A percentile compares a stretch with the other conserved stretches of the same genome.
Evolutionary conservation across 768 basidiomycete species (phyloP).

Genomic region (Leucocoprinus sp.): DNA sequence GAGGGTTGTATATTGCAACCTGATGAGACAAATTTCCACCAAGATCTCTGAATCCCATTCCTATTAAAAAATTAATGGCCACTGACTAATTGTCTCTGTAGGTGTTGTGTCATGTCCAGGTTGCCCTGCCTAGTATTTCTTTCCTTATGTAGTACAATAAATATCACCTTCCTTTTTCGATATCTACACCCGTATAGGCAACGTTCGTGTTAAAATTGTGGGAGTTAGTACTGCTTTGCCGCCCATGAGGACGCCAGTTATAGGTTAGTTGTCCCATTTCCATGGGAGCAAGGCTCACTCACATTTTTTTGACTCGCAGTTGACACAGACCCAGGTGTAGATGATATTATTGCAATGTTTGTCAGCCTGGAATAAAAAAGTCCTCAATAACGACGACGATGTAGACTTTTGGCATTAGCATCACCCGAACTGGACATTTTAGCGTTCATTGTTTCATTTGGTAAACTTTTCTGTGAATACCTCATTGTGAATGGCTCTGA

Average conservation of each 20-base stretch:
- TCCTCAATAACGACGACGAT: background rate
- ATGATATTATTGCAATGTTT: constrained; percentile 74
- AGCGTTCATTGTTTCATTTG: constrained; percentile 70
- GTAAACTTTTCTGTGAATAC: constrained; percentile 29
- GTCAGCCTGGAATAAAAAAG: no score
- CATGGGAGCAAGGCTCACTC: background rate
- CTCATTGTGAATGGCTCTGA: background rate
- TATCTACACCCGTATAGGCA: no score
- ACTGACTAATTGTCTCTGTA: background rate
- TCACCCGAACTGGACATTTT: constrained; percentile 80
- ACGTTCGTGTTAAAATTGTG: no score
- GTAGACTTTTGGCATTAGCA: constrained; percentile 66
- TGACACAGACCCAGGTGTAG: constrained; percentile 83
- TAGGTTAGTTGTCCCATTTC: constrained; percentile 40
- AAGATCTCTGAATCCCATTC: constrained; percentile 61
- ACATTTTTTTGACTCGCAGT: constrained; percentile 30
- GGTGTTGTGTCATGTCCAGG: background rate
- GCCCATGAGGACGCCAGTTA: constrained; percentile 52
- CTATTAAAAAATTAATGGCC: background rate
- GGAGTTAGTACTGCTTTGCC: no score
- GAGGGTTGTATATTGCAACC: constrained; percentile 41
- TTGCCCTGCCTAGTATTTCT: background rate
- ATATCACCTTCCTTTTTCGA: constrained; percentile 1
- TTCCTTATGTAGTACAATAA: background rate
- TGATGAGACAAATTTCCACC: constrained; percentile 71